Percentiles rank a stretch among this genome's conserved stretches.
These are phyloP conservation scores for Mortierella sp. DNA, from an alignment of 371 early-diverging fungal species.

Conservation along the genomic window DNA sequence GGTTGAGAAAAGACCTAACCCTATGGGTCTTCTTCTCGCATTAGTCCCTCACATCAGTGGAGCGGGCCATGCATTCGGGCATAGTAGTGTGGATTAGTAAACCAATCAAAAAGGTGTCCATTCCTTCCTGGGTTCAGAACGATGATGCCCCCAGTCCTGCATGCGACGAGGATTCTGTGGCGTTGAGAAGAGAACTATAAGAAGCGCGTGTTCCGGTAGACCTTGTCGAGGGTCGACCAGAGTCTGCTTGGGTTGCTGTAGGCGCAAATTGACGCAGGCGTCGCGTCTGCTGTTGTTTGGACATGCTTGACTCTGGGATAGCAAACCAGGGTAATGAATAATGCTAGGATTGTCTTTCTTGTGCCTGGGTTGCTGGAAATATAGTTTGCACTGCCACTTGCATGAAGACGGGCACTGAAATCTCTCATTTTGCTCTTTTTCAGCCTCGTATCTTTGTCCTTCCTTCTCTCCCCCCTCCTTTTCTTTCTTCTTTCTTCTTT, in stretches of 20 bases:
- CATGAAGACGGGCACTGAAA: too few relatives aligned
- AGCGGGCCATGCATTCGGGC: not conserved
- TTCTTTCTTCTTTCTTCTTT: too few relatives aligned
- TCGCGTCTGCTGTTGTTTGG: not conserved
- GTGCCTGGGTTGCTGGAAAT: too few relatives aligned
- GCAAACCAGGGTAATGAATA: not conserved
- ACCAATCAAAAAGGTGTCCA: slow-evolving; percentile 26
- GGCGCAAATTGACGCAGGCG: not conserved
- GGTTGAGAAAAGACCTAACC: too few relatives aligned
- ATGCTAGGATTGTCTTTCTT: too few relatives aligned
- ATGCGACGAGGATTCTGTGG: not conserved
- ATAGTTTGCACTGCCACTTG: too few relatives aligned
- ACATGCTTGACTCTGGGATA: slow-evolving; percentile 8
- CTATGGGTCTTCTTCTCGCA: too few relatives aligned
- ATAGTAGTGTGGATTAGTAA: slow-evolving; percentile 20
- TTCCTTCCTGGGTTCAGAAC: slow-evolving; percentile 22
- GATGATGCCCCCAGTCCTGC: slow-evolving; percentile 5
- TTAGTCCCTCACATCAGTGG: too few relatives aligned
- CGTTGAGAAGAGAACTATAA: not conserved
- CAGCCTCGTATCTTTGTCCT: too few relatives aligned
- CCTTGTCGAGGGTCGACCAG: not conserved
- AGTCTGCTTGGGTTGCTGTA: not conserved
- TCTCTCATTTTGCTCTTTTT: too few relatives aligned
- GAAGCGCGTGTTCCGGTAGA: not conserved
- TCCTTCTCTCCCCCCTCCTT: too few relatives aligned